Percentiles rank a stretch among this genome's conserved stretches.
phyloP scores from a whole-genome alignment of 2,329 filamentous ascomycete species.

The Beauveria medogensis region DNA sequence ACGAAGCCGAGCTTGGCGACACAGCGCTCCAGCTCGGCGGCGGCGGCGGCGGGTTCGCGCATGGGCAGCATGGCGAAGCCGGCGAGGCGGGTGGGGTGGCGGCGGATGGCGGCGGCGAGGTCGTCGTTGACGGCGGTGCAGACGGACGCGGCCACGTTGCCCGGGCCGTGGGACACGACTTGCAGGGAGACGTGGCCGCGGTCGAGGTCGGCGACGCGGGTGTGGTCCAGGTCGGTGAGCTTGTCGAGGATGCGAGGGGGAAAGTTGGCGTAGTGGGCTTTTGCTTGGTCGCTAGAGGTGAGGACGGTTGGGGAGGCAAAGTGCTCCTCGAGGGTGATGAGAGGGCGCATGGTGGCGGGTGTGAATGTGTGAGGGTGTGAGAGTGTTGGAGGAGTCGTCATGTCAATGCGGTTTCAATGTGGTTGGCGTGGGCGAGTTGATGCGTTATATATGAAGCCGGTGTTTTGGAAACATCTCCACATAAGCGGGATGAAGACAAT shows the following conservation, averaged over 20 bases:
- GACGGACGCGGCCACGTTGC: constrained; percentile 2
- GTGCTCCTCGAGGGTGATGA: constrained; percentile 37
- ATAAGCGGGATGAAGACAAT: background rate
- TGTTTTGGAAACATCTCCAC: background rate
- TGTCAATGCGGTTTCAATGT: background rate
- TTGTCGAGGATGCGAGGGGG: constrained; percentile 17
- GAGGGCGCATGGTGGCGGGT: constrained; percentile 14
- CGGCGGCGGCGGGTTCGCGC: constrained; percentile 20
- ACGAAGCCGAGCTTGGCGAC: constrained; percentile 24
- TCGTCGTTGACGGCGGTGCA: constrained; percentile 22
- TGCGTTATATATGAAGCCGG: background rate
- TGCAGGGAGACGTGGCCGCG: constrained; percentile 19
- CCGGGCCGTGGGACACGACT: constrained; percentile 13
- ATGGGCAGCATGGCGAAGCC: constrained; percentile 24
- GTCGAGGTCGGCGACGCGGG: constrained; percentile 18
- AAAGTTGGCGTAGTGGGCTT: constrained; percentile 17
- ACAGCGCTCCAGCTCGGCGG: constrained; percentile 21
- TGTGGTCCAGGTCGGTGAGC: constrained; percentile 16
- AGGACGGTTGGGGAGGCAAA: constrained; percentile 20
- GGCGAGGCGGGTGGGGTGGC: constrained; percentile 19
- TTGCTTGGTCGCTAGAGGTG: constrained; percentile 10
- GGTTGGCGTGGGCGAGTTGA: background rate
- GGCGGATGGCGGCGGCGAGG: constrained; percentile 5
- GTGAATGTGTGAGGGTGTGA: too few relatives aligned
- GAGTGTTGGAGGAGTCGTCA: background rate